These are phyloP conservation scores for Saccharomyces hybrid DNA, from an alignment of 1,139 yeast genomes.

Conservation along the genomic window DNA sequence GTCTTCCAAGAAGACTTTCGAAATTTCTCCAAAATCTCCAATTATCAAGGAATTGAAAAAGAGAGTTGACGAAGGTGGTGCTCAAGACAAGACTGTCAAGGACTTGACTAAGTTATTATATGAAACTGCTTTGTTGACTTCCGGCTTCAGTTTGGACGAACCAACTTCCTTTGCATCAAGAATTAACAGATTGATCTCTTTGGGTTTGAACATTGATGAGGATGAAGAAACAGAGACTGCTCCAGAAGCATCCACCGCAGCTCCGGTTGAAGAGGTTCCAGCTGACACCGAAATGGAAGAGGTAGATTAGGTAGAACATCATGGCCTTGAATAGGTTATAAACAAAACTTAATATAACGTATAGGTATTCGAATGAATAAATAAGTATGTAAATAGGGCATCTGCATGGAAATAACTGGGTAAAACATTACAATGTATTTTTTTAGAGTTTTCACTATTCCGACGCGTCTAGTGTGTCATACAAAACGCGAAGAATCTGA, in stretches of 20 bases:
- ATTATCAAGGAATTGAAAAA: conserved; percentile 92
- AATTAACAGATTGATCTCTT: conserved; percentile 95
- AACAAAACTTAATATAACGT: background rate
- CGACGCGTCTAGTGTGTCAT: background rate
- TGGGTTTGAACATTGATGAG: conserved; percentile 97
- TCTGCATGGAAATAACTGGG: background rate
- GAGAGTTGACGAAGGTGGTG: conserved; percentile 95
- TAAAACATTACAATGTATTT: background rate
- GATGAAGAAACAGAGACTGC: conserved; percentile 49
- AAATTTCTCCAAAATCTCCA: conserved; percentile 94
- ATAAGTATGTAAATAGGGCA: background rate
- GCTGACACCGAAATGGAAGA: conserved; percentile 98
- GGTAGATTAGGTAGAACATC: conserved; percentile 59
- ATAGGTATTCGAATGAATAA: background rate
- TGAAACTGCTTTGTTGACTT: conserved; percentile 96
- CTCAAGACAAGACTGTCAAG: conserved; percentile 96
- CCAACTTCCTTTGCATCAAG: conserved; percentile 96
- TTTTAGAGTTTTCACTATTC: background rate
- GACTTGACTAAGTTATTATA: conserved; percentile 92
- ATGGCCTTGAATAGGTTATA: background rate
- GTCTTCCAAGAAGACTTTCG: conserved; percentile 99
- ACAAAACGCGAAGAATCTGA: background rate
- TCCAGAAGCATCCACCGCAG: conserved; percentile 42
- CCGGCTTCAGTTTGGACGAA: conserved; percentile 98
- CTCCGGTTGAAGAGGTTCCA: conserved; percentile 53